Evolutionary conservation across 2,329 filamentous ascomycete genomes (phyloP).

Genomic region (Phyllosticta paracitricarpa): DNA sequence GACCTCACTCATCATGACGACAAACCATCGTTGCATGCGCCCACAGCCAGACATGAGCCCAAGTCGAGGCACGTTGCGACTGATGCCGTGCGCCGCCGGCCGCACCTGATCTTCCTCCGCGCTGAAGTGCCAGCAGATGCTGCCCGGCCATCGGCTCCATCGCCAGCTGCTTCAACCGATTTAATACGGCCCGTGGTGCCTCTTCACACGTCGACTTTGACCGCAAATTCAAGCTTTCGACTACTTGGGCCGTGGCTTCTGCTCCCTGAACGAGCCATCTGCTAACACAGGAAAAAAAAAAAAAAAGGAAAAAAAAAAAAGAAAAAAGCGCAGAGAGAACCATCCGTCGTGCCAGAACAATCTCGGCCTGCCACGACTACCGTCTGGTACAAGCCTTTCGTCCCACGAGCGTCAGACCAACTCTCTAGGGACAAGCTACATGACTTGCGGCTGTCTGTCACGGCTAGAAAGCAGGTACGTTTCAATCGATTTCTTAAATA

Average conservation of each 20-base stretch:
- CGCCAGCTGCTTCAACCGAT: neutral
- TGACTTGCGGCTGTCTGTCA: neutral
- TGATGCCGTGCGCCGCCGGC: neutral
- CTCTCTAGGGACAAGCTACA: neutral
- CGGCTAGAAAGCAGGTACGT: neutral
- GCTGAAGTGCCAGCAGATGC: neutral
- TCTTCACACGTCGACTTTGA: neutral
- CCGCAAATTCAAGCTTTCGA: neutral
- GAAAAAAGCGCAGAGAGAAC: neutral
- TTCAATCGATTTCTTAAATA: neutral
- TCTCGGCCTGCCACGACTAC: constrained; percentile 5
- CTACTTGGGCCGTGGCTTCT: neutral
- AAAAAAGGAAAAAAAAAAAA: neutral
- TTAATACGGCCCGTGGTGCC: neutral
- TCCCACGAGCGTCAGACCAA: neutral
- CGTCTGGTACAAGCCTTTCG: neutral
- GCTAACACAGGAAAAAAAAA: neutral
- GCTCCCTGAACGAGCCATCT: neutral
- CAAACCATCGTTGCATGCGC: neutral
- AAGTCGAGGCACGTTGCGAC: constrained; percentile 2
- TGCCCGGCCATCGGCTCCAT: neutral
- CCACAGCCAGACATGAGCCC: constrained; percentile 2
- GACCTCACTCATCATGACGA: neutral
- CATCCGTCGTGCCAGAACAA: constrained; percentile 3
- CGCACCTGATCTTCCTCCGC: neutral